Evolutionary conservation across 2,329 filamentous ascomycete genomes (phyloP).

Genomic region (Nothophaeocryptopus gaeumannii): DNA sequence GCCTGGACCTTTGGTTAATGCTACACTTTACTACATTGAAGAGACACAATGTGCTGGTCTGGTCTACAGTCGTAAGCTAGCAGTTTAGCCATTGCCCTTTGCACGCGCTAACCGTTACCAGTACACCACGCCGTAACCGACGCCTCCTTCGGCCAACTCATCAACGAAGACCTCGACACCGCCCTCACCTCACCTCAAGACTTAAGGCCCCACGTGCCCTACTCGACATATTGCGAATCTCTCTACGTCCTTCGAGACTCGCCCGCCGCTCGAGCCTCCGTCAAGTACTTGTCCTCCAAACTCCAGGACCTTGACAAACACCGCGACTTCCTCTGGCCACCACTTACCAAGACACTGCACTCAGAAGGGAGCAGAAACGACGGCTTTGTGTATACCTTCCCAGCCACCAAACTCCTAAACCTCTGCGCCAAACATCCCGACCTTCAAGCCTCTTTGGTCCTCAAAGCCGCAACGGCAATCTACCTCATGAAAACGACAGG

Average conservation of each 20-base stretch:
- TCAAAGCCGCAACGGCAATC: no score
- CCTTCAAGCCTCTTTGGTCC: neutral
- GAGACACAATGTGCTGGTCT: neutral
- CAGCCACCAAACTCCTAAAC: neutral
- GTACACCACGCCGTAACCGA: no score
- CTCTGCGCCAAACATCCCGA: neutral
- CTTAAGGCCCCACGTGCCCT: neutral
- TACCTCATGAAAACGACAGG: no score
- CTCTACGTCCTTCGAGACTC: neutral
- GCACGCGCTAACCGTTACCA: no score
- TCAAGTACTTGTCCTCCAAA: neutral
- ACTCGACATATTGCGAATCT: neutral
- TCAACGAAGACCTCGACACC: no score
- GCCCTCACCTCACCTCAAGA: no score
- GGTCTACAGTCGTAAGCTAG: no score
- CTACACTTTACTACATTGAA: neutral
- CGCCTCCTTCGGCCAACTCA: no score
- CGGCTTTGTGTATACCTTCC: neutral
- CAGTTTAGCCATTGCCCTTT: no score
- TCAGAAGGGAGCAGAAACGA: neutral
- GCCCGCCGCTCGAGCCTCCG: neutral
- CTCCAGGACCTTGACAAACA: neutral
- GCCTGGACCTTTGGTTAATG: neutral
- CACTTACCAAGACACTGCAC: neutral
- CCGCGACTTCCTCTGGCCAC: neutral